A percentile compares a stretch with the other conserved stretches of the same genome.
Conservation (phyloP, 139 green algal species). For the Coccomyxa sp. region DNA sequence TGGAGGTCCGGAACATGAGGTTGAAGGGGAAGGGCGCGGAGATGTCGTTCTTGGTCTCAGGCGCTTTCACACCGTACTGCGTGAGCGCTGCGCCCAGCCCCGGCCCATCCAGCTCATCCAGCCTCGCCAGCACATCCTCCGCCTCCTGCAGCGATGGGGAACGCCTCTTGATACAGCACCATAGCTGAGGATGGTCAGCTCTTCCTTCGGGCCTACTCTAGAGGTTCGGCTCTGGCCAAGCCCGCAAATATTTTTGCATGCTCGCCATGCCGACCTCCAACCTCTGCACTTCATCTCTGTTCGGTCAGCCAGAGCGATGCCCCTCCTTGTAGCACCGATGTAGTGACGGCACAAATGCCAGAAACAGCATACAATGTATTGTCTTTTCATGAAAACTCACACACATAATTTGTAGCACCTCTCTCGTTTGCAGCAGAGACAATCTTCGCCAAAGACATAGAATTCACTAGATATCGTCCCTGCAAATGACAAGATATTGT, state of each 20-base stretch:
- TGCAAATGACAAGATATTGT: neutral
- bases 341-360: no score
- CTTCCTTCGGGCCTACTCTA: no score
- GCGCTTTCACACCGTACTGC: slow-evolving; percentile 77
- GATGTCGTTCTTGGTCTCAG: slow-evolving; percentile 94
- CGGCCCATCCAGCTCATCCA: slow-evolving; percentile 84
- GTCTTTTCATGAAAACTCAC: no score
- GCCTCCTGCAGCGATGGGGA: slow-evolving; percentile 49
- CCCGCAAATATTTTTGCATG: no score
- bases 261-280: no score
- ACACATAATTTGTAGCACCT: no score
- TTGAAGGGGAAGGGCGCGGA: slow-evolving; percentile 95
- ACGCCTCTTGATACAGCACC: neutral
- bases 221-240: no score
- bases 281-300: neutral
- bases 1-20: slow-evolving; percentile 96
- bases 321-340: neutral
- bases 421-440: no score
- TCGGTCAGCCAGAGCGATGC: neutral
- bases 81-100: slow-evolving; percentile 71
- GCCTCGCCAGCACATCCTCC: slow-evolving; percentile 59
- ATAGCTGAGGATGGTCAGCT: neutral
- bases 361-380: no score
- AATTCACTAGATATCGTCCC: no score
- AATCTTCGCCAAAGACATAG: no score